Evolutionary conservation across 192 early-diverging fungal species (phyloP).

Genomic region (Allomyces arbusculus): DNA sequence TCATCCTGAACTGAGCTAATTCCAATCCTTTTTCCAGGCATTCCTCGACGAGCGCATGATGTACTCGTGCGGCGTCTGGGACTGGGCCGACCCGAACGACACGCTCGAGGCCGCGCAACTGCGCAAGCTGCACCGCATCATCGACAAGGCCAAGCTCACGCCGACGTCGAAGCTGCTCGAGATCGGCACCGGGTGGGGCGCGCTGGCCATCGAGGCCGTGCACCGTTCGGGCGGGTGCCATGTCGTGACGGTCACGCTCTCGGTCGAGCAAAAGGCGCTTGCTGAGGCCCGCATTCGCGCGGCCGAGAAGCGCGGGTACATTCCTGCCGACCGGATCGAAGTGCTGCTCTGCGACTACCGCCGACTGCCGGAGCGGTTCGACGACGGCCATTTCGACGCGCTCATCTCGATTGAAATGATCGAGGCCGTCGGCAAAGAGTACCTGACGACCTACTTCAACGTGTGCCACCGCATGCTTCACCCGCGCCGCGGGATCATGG

Average conservation of each 20-base stretch:
- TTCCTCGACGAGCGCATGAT: slow-evolving; percentile 49
- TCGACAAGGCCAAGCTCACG: slow-evolving; percentile 27
- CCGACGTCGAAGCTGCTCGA: slow-evolving; percentile 41
- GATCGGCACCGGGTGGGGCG: slow-evolving; percentile 55
- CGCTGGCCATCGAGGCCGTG: slow-evolving; percentile 42
- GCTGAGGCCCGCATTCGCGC: slow-evolving; percentile 36
- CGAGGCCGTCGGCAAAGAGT: slow-evolving; percentile 50
- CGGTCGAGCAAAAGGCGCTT: slow-evolving; percentile 37
- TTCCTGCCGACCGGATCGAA: slow-evolving; percentile 19
- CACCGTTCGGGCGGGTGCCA: slow-evolving; percentile 24
- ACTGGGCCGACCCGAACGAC: slow-evolving; percentile 15
- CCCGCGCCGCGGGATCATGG: slow-evolving; percentile 27
- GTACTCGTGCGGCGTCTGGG: slow-evolving; percentile 52
- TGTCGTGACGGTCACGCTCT: slow-evolving; percentile 42
- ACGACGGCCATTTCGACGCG: slow-evolving; percentile 37
- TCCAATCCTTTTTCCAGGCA: background rate
- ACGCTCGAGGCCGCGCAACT: slow-evolving; percentile 41
- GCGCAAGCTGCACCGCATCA: slow-evolving; percentile 36
- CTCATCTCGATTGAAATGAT: slow-evolving; percentile 54
- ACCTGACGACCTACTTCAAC: slow-evolving; percentile 38
- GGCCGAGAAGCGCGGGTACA: slow-evolving; percentile 14
- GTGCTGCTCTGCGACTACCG: slow-evolving; percentile 51
- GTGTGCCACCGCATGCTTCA: slow-evolving; percentile 32
- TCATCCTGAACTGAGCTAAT: too few species aligned
- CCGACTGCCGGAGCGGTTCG: slow-evolving; percentile 16